These are phyloP conservation scores for Colletotrichum sansevieriae DNA, from an alignment of 2,329 filamentous ascomycete species.

Conservation along the genomic window DNA sequence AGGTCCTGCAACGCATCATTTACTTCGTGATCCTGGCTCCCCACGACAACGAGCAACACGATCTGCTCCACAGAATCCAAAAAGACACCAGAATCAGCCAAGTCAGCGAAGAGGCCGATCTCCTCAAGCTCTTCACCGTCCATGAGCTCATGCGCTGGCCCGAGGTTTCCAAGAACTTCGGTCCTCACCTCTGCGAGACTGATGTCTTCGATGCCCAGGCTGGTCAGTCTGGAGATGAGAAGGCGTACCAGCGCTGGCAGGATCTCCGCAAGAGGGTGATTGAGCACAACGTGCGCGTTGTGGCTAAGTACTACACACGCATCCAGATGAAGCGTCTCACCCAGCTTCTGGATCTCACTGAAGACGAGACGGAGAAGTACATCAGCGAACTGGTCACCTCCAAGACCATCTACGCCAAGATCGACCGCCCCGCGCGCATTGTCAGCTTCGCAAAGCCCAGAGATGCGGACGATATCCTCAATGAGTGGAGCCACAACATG, in stretches of 20 bases:
- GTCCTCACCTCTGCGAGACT: conserved; percentile 86
- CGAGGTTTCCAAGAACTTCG: conserved; percentile 88
- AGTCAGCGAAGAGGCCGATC: conserved; percentile 83
- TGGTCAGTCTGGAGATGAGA: conserved; percentile 77
- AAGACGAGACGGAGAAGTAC: conserved; percentile 98
- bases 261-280: conserved; percentile 98
- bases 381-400: conserved; percentile 96
- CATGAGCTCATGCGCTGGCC: conserved; percentile 99
- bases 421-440: conserved; percentile 91
- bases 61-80: conserved; percentile 93
- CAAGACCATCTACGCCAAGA: conserved; percentile 98
- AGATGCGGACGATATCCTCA: conserved; percentile 94
- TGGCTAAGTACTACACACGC: conserved; percentile 98
- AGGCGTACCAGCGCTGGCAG: conserved; percentile 89
- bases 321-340: conserved; percentile 94
- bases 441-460: conserved; percentile 96
- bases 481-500: conserved; percentile 99
- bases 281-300: conserved; percentile 97
- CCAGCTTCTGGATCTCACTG: conserved; percentile 88
- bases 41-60: conserved; percentile 98
- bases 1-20: conserved; percentile 94
- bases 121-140: conserved; percentile 94
- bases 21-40: conserved; percentile 97
- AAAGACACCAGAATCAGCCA: conserved; percentile 84
- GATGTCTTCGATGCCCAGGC: conserved; percentile 86